Evolutionary conservation across 2,329 filamentous ascomycete species (phyloP), one percentile per base, ranked within the genome.

Genomic region (Teratosphaeria zuluensis): DNA sequence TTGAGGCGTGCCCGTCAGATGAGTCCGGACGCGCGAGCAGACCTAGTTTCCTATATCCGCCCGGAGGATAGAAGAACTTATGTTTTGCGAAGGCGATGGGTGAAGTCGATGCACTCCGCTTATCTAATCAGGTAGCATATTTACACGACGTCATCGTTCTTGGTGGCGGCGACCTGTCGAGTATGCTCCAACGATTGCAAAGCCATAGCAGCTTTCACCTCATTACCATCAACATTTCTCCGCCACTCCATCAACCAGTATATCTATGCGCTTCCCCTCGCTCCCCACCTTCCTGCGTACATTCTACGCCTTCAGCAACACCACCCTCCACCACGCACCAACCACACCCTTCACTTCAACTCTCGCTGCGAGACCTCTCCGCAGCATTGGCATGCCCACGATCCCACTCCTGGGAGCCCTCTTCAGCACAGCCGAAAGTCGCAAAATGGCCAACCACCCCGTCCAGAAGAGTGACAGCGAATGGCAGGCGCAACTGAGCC

Each of bases 401-500:
- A 87, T 95, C 68, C 88, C 91, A 1, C 89, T 96, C 65, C 69
- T 96, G 42, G 80, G 88, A 65, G 84, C 86, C 58, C 77, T 96
- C 1, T 95, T 96, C 69, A 80, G 85, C 57, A 85, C 81, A 56
- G 72, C 77, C 51, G 78, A 76, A 51, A 77, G 80, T 28, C 75
- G 78, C 58, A 81, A 81, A 57, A 89, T 88, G 80, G 42, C 42
- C 42, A 81, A 84, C 51, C 92, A 87, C 68, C 90, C 94, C n/a
- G 84, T 94, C 56, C 77, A 94, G 73, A 89, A 91, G 74, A 83
- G 79, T 46, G 82, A 91, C 24, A 84, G 89, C 58, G 91, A 97
- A 77, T 99, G 94, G 94, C 87, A 85, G 65, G 89, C 92, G 8
- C 83, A 96, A 59, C 78, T 99, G 57, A 91, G 80, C 58, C 83